Conservation (phyloP, 352 stramenopile genomes). For the Pilasporangium apinafurcum region DNA sequence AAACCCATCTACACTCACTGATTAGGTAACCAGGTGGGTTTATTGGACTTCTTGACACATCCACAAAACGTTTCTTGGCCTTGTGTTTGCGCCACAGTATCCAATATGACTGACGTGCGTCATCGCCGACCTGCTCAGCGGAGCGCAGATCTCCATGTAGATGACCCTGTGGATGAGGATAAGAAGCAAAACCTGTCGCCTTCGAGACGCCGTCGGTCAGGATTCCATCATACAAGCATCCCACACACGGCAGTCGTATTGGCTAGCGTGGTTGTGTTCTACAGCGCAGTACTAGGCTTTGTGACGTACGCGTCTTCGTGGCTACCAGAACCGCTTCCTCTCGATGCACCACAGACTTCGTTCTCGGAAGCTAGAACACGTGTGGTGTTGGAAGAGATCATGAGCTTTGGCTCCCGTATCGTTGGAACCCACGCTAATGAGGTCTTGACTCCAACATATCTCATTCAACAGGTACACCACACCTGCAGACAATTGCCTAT, state of each 20-base stretch:
- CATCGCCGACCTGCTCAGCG: too few species aligned
- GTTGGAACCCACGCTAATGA: constrained; percentile 65
- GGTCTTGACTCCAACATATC: constrained; percentile 45
- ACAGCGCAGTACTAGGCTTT: constrained; percentile 19
- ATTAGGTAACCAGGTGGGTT: too few species aligned
- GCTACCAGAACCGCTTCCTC: constrained; percentile 31
- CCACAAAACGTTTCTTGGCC: too few species aligned
- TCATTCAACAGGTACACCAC: constrained; percentile 40
- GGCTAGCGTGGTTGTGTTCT: constrained; percentile 36
- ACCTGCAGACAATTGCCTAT: not conserved
- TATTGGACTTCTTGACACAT: too few species aligned
- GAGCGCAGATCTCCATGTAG: too few species aligned
- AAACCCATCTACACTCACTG: too few species aligned
- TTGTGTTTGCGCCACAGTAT: too few species aligned
- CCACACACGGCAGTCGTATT: constrained; percentile 17
- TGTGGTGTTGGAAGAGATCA: constrained; percentile 52
- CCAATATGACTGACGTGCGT: too few species aligned
- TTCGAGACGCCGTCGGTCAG: not conserved
- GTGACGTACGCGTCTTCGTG: constrained; percentile 45
- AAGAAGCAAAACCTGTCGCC: constrained; percentile 1
- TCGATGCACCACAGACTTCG: constrained; percentile 22
- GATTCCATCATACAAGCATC: constrained; percentile 5
- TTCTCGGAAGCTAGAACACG: constrained; percentile 60
- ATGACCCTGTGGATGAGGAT: not conserved
- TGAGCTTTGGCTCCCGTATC: constrained; percentile 65